Evolutionary conservation across 176 grass and related monocot genomes (phyloP).

Genomic region (Aegilops longissima): DNA sequence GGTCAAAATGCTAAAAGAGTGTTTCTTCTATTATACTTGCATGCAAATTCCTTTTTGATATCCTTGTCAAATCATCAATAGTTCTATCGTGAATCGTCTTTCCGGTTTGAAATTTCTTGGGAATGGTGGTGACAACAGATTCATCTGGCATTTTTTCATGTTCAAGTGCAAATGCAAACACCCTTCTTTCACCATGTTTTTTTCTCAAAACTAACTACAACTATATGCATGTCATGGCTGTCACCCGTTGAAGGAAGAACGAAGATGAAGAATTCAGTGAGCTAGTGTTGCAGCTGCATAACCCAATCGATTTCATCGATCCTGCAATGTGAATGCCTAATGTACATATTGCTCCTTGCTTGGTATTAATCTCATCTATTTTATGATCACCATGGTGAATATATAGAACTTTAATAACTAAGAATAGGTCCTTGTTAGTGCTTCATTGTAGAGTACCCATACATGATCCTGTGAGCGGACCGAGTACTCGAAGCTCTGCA

Average conservation of each 20-base stretch:
- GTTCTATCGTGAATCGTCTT: background rate
- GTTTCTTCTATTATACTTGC: background rate
- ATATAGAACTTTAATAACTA: too few relatives aligned
- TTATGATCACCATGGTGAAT: too few relatives aligned
- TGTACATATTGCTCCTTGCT: too few relatives aligned
- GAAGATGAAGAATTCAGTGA: background rate
- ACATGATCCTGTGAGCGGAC: too few relatives aligned
- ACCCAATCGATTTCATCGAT: background rate
- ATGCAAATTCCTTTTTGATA: background rate
- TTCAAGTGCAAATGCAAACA: background rate
- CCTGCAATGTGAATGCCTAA: too few relatives aligned
- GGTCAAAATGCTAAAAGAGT: background rate
- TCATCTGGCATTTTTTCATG: background rate
- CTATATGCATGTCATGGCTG: background rate
- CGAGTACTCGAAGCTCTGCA: too few relatives aligned
- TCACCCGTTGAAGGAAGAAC: constrained; percentile 56
- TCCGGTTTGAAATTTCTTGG: too few relatives aligned
- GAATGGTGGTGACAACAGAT: too few relatives aligned
- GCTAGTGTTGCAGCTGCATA: background rate
- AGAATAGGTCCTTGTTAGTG: too few relatives aligned
- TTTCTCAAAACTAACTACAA: background rate
- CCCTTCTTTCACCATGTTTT: background rate
- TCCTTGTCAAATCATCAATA: background rate
- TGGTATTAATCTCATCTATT: too few relatives aligned
- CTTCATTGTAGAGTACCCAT: too few relatives aligned